Evolutionary conservation across 2,329 filamentous ascomycete genomes (phyloP).

Genomic region (Albophoma yamanashiensis): DNA sequence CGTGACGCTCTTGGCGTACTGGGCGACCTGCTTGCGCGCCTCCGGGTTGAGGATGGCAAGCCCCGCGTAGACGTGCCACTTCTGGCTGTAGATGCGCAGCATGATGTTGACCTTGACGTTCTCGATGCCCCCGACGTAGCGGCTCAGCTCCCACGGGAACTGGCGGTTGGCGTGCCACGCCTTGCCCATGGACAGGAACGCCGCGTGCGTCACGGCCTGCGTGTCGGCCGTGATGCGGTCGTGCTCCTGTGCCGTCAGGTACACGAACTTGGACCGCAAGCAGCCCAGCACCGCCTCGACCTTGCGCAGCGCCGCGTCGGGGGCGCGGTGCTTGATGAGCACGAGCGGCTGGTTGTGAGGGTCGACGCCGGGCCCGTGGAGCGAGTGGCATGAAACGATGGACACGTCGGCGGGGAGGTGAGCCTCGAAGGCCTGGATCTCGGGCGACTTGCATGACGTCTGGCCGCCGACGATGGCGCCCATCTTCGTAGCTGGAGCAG

Average conservation of each 20-base stretch:
- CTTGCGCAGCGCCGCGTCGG: constrained; percentile 62
- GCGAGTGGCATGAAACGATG: constrained; percentile 91
- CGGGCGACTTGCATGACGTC: constrained; percentile 95
- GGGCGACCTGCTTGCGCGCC: constrained; percentile 81
- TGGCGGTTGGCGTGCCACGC: constrained; percentile 93
- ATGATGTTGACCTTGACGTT: constrained; percentile 99
- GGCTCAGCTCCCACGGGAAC: constrained; percentile 94
- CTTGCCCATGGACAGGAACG: constrained; percentile 94
- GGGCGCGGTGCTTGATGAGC: constrained; percentile 85
- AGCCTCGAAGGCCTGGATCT: constrained; percentile 86
- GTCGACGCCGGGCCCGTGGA: constrained; percentile 88
- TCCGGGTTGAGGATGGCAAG: constrained; percentile 94
- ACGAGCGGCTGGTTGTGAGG: constrained; percentile 84
- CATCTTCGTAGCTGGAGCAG: constrained; percentile 69
- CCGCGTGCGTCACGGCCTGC: constrained; percentile 93
- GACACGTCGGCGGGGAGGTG: constrained; percentile 81
- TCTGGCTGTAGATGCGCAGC: constrained; percentile 92
- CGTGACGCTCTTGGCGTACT: constrained; percentile 87
- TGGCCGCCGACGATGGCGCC: constrained; percentile 94
- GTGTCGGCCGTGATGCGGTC: constrained; percentile 98
- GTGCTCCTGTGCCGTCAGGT: constrained; percentile 77
- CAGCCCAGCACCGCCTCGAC: constrained; percentile 76
- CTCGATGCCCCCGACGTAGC: constrained; percentile 94
- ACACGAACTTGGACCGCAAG: constrained; percentile 75
- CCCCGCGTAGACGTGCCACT: constrained; percentile 98